Evolutionary conservation across 257 asterid species (phyloP).

Genomic region (Plectranthus barbatus): DNA sequence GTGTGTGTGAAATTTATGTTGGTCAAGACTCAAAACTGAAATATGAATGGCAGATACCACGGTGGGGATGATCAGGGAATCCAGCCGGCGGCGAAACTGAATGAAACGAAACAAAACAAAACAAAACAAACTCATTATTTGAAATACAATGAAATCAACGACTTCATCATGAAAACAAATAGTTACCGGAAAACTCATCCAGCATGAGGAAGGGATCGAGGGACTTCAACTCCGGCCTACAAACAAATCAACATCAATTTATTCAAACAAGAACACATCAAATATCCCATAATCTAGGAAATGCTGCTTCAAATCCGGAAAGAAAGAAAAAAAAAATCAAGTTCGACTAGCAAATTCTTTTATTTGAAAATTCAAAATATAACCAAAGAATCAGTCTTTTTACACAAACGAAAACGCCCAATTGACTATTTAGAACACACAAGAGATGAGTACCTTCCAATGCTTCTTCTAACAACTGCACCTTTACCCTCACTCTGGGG

Average conservation of each 20-base stretch:
- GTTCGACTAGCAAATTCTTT: neutral
- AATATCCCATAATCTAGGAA: no score
- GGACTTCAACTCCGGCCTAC: constrained; percentile 74
- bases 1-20: neutral
- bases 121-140: no score
- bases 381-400: neutral
- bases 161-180: neutral
- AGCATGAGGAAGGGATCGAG: constrained; percentile 86
- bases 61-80: constrained; percentile 96
- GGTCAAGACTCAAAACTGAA: neutral
- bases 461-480: constrained; percentile 77
- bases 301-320: no score
- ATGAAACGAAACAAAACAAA: no score
- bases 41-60: constrained; percentile 40
- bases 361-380: no score
- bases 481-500: constrained; percentile 77
- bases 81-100: constrained; percentile 96
- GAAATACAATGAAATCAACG: no score
- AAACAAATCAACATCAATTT: constrained; percentile 4
- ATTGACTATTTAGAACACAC: neutral
- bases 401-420: neutral
- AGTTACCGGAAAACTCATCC: constrained; percentile 76
- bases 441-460: constrained; percentile 58
- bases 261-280: neutral
- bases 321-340: no score